These are phyloP conservation scores for Haematococcus lacustris DNA, from an alignment of 139 green algal genomes.

Conservation along the genomic window DNA sequence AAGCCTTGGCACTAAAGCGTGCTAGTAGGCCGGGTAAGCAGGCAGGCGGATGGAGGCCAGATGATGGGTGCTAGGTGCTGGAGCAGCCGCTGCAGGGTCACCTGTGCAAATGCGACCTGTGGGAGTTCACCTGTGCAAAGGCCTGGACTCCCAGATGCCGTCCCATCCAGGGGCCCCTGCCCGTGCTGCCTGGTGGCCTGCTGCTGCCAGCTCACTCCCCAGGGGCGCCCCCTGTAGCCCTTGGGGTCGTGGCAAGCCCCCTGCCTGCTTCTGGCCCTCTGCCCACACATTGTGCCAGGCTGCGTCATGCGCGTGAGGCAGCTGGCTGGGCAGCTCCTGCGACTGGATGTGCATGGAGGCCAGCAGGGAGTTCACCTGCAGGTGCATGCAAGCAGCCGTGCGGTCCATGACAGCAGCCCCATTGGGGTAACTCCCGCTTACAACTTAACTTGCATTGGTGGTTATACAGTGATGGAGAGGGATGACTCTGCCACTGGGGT, in stretches of 20 bases:
- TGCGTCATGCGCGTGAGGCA: constrained; percentile 20
- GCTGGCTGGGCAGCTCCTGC: constrained; percentile 35
- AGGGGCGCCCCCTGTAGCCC: neutral
- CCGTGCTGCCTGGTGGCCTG: constrained; percentile 2
- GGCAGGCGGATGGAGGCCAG: too few relatives aligned
- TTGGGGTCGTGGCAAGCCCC: constrained; percentile 6
- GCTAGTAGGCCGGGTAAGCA: too few relatives aligned
- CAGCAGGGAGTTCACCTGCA: constrained; percentile 65
- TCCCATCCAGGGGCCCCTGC: neutral
- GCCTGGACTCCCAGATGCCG: constrained; percentile 4
- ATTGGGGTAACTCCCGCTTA: neutral
- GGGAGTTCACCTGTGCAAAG: too few relatives aligned
- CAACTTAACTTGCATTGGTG: too few relatives aligned
- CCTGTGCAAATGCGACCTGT: too few relatives aligned
- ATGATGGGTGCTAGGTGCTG: too few relatives aligned
- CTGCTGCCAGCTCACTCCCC: constrained; percentile 4
- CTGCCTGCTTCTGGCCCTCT: constrained; percentile 29
- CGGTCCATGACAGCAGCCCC: neutral
- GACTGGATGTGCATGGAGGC: constrained; percentile 64
- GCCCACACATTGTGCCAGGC: constrained; percentile 26
- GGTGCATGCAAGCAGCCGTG: neutral
- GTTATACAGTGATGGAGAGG: neutral
- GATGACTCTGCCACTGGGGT: neutral
- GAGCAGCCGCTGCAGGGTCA: too few relatives aligned
- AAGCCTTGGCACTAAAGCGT: too few relatives aligned